Percentiles rank a stretch among this genome's conserved stretches.
Evolutionary conservation across 225 moss, liverwort and hornwort genomes (phyloP).

Genomic region (Asterella californica): DNA sequence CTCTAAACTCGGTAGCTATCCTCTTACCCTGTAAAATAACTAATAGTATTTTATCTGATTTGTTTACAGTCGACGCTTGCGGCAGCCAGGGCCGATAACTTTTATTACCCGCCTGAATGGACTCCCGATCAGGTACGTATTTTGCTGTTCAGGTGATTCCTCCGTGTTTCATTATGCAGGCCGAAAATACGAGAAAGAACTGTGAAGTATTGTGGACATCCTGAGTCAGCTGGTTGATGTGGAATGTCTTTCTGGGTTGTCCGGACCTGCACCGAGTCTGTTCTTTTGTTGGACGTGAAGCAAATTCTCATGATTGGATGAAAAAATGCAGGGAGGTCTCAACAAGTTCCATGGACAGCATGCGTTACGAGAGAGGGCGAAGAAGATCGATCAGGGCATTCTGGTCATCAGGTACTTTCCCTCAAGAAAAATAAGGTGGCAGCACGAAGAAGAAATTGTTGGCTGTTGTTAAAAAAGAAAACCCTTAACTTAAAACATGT

Average conservation of each 20-base stretch:
- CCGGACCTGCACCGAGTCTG: neutral
- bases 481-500: too few species aligned
- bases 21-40: too few species aligned
- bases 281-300: neutral
- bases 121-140: constrained; percentile 73
- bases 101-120: constrained; percentile 99
- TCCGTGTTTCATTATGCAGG: neutral
- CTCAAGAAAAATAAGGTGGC: too few species aligned
- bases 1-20: too few species aligned
- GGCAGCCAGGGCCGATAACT: constrained; percentile 96
- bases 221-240: neutral
- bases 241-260: neutral
- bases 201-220: neutral
- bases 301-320: neutral
- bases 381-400: constrained; percentile 95
- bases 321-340: constrained; percentile 60
- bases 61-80: constrained; percentile 87
- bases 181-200: neutral
- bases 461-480: too few species aligned
- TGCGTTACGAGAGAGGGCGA: constrained; percentile 93
- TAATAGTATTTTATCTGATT: neutral
- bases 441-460: too few species aligned
- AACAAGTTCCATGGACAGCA: constrained; percentile 99
- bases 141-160: neutral
- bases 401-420: constrained; percentile 65